These are phyloP conservation scores for Cyclanthera cordifolia DNA, from an alignment of 306 rosid species.

Conservation along the genomic window DNA sequence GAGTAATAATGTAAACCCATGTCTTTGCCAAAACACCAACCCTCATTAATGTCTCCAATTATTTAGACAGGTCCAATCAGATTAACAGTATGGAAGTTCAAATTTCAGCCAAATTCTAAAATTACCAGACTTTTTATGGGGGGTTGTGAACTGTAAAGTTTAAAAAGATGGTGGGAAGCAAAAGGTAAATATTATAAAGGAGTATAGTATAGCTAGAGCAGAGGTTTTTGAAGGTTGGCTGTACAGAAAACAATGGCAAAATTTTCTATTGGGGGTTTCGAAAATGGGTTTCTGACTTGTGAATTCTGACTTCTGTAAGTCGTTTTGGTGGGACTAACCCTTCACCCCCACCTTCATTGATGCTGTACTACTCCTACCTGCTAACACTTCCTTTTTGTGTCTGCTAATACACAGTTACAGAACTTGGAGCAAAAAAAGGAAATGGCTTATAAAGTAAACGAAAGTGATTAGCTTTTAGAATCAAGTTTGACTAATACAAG, in stretches of 20 bases:
- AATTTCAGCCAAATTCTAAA: neutral
- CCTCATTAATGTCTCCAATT: constrained; percentile 4
- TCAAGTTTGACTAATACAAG: constrained; percentile 1
- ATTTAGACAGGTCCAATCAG: constrained; percentile 17
- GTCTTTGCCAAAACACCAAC: constrained; percentile 5
- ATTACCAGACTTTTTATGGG: neutral
- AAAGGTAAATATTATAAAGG: constrained; percentile 4
- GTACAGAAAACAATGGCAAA: constrained; percentile 9
- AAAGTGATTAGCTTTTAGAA: neutral
- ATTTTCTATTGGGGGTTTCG: neutral
- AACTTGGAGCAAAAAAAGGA: neutral
- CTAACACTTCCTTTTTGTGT: too few relatives aligned
- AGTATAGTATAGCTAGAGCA: neutral
- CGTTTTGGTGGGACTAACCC: constrained; percentile 5
- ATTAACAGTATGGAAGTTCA: neutral
- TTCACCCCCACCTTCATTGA: too few relatives aligned
- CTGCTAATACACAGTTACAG: neutral
- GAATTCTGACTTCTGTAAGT: neutral
- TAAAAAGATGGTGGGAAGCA: neutral
- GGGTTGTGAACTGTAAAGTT: neutral
- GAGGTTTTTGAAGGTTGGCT: neutral
- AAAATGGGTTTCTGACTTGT: neutral
- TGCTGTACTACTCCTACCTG: too few relatives aligned
- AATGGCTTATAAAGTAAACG: neutral
- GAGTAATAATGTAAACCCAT: constrained; percentile 1